Percentiles rank a stretch among this genome's conserved stretches.
These are phyloP conservation scores for Trebouxia gelatinosa DNA, from an alignment of 163 green algal genomes.

Conservation along the genomic window DNA sequence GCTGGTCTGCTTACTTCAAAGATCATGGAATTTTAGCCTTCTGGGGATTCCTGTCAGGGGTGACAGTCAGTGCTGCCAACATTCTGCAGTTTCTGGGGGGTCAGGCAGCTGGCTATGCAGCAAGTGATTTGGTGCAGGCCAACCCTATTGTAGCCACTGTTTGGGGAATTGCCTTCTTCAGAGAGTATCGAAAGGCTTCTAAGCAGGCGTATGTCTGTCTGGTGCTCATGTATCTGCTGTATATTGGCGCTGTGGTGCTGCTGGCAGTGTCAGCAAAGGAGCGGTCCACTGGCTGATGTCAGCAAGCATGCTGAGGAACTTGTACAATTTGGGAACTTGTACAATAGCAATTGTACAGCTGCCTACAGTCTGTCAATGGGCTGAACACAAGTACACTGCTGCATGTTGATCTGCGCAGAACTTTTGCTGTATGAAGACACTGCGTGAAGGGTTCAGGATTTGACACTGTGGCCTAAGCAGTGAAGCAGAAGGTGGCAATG, in stretches of 20 bases:
- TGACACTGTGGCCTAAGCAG: no score
- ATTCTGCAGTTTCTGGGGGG: constrained; percentile 31
- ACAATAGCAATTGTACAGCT: no score
- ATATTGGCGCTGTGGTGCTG: constrained; percentile 15
- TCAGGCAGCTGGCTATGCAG: constrained; percentile 28
- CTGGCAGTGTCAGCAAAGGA: constrained; percentile 17
- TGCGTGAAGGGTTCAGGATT: no score
- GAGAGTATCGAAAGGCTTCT: background rate
- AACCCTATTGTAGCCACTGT: constrained; percentile 27
- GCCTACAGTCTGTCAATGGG: no score
- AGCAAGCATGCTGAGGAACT: no score
- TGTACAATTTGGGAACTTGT: no score
- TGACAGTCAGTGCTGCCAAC: constrained; percentile 19
- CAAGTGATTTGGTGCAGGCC: constrained; percentile 27
- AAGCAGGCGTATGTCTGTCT: background rate
- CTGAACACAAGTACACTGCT: no score
- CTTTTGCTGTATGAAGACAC: no score
- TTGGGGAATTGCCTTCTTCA: constrained; percentile 26
- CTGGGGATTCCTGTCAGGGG: constrained; percentile 14
- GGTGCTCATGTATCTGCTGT: constrained; percentile 20
- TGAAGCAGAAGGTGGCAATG: no score
- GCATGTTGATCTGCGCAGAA: no score
- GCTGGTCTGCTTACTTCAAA: constrained; percentile 19
- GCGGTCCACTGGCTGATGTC: no score
- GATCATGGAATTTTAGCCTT: constrained; percentile 8